Evolutionary conservation across 2,329 filamentous ascomycete genomes (phyloP), one percentile per base, ranked within the genome.

Genomic region (Huntiella bhutanensis): DNA sequence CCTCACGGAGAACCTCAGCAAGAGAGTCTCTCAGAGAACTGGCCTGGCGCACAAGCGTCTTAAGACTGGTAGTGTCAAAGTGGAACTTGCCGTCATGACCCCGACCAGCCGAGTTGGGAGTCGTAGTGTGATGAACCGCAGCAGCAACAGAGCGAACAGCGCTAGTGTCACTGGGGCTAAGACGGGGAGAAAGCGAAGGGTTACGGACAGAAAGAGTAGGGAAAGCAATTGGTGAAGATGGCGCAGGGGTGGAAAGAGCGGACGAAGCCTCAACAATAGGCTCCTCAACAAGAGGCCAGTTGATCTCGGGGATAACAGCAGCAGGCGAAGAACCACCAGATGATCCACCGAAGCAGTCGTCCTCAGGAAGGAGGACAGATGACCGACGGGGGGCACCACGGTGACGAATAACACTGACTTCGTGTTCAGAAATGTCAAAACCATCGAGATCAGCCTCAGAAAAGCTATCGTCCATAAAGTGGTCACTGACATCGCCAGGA

Each of bases 61-160:
- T 75, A n/a, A 80, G 64, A 57, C 73, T 80, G 52, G 77, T 78
- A 4, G 76, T 80, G 55, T 79, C 76, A 52, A 80, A 80, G 49
- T 77, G 77, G 54, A 80, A 68, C 60, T 70, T 70, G 50, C 68
- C 65, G 43, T 66, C 56, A 48, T 11, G 58, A 13, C 56, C 53
- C 13, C 44, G 48, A 33, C 48, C 48, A 28, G 43, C 41, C 7
- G 68, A 62, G 2, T 65, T 58, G 2, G 62, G 61, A 4, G 66
- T 62, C 16, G 69, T 67, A 5, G 41, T 34, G 48, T 73, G 67
- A 49, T 77, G 70, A 69, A 79, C 76, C 13, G 70, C 73, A 51
- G 77, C 73, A 60, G 79, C 75, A 3, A 80, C 72, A 4, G 73
- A 74, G 32, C 71, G 67, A 35, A 77, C 69, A 4, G 66, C 63